Conservation (phyloP, 108 stramenopile genomes). For the Schizochytrium sp. region DNA sequence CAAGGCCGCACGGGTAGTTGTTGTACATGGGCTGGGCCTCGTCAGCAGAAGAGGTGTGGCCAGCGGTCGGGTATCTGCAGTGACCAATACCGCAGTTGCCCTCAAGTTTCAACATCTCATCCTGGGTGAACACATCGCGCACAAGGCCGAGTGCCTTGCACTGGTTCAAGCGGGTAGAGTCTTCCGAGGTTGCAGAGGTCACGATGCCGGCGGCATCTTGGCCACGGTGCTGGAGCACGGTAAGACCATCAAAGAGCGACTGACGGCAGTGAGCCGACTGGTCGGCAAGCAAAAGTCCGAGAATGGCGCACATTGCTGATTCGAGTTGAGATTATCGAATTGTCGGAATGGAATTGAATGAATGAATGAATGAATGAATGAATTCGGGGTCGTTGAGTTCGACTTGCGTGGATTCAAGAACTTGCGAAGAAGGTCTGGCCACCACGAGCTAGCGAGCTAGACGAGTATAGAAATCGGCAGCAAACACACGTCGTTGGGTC, state of each 20-base stretch:
- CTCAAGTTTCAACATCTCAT: slow-evolving; percentile 90
- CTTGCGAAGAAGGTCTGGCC: too few relatives aligned
- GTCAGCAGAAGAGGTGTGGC: background rate
- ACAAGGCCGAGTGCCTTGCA: slow-evolving; percentile 97
- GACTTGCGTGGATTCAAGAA: too few relatives aligned
- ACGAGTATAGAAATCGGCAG: too few relatives aligned
- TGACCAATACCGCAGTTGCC: slow-evolving; percentile 95
- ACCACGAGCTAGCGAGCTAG: too few relatives aligned
- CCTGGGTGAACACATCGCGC: slow-evolving; percentile 93
- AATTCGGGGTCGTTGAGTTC: too few relatives aligned
- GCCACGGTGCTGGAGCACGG: slow-evolving; percentile 97
- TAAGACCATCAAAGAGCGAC: slow-evolving; percentile 92
- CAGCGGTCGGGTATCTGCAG: slow-evolving; percentile 89
- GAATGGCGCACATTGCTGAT: slow-evolving; percentile 89
- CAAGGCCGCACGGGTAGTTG: slow-evolving; percentile 96
- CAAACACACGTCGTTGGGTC: too few relatives aligned
- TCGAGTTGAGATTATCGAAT: background rate
- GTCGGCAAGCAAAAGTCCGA: slow-evolving; percentile 86
- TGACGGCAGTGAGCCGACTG: slow-evolving; percentile 10
- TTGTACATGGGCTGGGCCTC: slow-evolving; percentile 92
- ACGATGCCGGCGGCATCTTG: slow-evolving; percentile 99
- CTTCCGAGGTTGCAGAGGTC: slow-evolving; percentile 74
- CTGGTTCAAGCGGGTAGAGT: slow-evolving; percentile 85
- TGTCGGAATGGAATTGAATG: too few relatives aligned
- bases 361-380: too few relatives aligned